Evolutionary conservation across 2,329 filamentous ascomycete genomes (phyloP), one percentile per base, ranked within the genome.

Genomic region (Ceratocystis destructans): DNA sequence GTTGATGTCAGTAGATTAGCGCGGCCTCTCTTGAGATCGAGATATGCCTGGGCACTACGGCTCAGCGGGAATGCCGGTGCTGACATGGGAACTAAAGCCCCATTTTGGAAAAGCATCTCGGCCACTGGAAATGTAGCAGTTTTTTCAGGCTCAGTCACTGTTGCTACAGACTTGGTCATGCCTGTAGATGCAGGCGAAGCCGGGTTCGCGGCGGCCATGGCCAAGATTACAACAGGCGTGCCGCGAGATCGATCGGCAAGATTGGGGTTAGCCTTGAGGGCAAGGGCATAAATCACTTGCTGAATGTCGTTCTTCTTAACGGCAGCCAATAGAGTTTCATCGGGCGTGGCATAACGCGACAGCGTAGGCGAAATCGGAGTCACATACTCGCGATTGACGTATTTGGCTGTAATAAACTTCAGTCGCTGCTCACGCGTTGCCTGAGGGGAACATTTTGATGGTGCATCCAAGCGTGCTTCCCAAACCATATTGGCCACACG

Each of bases 241-340:
- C 88, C 89, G 65, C 94, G 84, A 48, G 91, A 94, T 69, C 87
- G 89, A 74, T 99, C 94, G 4, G 85, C 79, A 2, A 87, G 83
- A 72, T 99, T 99, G 15, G 92, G 89, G 72, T 92, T 96, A 15
- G 90, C 94, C 69, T 83, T 83, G 41, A 96, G 80, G 1, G 94
- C 90, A 61, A 99, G 80, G 2, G 89, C 93, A 72, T 96, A 95
- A 31, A 99, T 83, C 28, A 96, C 91, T 69, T 91, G 89, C 72
- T 94, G 89, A 66, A 99, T 90, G 73, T 99, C 92, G 74, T 96
- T 96, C 76, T 87, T 90, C 80, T 97, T 99, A 74, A 97, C 92
- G 8, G 89, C 92, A 4, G 92, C 91, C 48, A 99, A 79, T 5
- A 99, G 81, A 0, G 89, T 92, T 72, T 99, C 94, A 69, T 97